phyloP scores from a whole-genome alignment of 441 rosid species.

The Jatropha podagrica region DNA sequence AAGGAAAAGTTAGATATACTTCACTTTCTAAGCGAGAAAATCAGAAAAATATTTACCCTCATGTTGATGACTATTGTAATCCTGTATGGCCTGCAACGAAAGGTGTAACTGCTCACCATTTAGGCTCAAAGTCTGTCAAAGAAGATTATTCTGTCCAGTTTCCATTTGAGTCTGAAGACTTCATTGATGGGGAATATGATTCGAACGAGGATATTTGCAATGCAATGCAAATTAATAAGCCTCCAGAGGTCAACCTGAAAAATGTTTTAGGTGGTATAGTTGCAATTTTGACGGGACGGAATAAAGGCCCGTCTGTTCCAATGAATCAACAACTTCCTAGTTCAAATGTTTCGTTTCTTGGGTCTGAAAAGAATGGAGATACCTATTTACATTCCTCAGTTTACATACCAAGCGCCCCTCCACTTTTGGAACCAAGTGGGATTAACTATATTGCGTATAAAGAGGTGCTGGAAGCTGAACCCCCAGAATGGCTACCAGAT shows the following conservation, averaged over 20 bases:
- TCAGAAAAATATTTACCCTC: slow-evolving; percentile 34
- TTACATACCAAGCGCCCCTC: slow-evolving; percentile 96
- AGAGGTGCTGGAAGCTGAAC: slow-evolving; percentile 78
- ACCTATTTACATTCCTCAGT: slow-evolving; percentile 81
- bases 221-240: slow-evolving; percentile 19
- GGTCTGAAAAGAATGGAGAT: slow-evolving; percentile 73
- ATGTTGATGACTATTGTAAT: slow-evolving; percentile 41
- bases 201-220: slow-evolving; percentile 38
- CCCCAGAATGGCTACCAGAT: slow-evolving; percentile 96
- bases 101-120: slow-evolving; percentile 3
- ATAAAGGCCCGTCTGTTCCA: slow-evolving; percentile 36
- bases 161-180: slow-evolving; percentile 49
- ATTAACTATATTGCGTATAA: slow-evolving; percentile 52
- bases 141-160: slow-evolving; percentile 40
- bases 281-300: slow-evolving; percentile 78
- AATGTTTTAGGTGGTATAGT: slow-evolving; percentile 72
- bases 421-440: slow-evolving; percentile 68
- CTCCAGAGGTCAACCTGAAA: slow-evolving; percentile 81
- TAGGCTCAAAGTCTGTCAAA: slow-evolving; percentile 26
- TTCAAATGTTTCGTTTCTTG: slow-evolving; percentile 81
- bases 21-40: slow-evolving; percentile 38
- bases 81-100: slow-evolving; percentile 20
- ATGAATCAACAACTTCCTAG: slow-evolving; percentile 38
- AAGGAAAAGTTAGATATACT: slow-evolving; percentile 48
- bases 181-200: slow-evolving; percentile 58